Evolutionary conservation across 441 rosid genomes (phyloP).

Genomic region (Jatropha multifida): DNA sequence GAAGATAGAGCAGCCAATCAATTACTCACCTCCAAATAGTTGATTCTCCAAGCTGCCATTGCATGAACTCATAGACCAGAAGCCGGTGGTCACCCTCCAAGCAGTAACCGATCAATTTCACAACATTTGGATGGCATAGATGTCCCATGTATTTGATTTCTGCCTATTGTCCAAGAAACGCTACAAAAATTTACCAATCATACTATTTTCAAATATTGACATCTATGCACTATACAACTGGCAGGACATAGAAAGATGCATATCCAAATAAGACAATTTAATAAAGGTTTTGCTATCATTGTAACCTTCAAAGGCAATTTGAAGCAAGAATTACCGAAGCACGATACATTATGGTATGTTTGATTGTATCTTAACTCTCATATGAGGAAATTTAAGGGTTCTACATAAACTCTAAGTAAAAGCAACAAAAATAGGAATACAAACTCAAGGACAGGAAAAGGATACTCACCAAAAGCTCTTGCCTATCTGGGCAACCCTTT

Average conservation of each 20-base stretch:
- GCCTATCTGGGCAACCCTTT: constrained; percentile 74
- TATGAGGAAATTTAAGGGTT: neutral
- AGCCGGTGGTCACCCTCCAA: constrained; percentile 72
- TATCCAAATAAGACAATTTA: neutral
- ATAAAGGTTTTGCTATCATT: too few relatives aligned
- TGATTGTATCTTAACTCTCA: neutral
- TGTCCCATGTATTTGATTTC: constrained; percentile 83
- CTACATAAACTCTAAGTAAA: neutral
- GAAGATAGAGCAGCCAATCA: neutral
- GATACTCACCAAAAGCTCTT: constrained; percentile 82
- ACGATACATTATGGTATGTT: neutral
- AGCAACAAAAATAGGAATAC: neutral
- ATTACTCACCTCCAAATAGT: constrained; percentile 61
- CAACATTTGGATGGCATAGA: constrained; percentile 76
- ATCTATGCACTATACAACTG: neutral
- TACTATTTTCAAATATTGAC: neutral
- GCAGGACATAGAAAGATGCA: neutral
- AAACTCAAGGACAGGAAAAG: neutral
- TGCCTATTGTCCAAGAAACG: constrained; percentile 39
- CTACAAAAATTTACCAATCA: constrained; percentile 1
- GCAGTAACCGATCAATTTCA: constrained; percentile 77
- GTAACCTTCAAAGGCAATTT: neutral
- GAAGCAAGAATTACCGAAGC: neutral
- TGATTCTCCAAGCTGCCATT: constrained; percentile 83
- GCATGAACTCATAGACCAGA: constrained; percentile 85